Percentiles rank a stretch among this genome's conserved stretches.
Evolutionary conservation across 2,329 filamentous ascomycete species (phyloP).

Genomic region (Colletotrichum sp.): DNA sequence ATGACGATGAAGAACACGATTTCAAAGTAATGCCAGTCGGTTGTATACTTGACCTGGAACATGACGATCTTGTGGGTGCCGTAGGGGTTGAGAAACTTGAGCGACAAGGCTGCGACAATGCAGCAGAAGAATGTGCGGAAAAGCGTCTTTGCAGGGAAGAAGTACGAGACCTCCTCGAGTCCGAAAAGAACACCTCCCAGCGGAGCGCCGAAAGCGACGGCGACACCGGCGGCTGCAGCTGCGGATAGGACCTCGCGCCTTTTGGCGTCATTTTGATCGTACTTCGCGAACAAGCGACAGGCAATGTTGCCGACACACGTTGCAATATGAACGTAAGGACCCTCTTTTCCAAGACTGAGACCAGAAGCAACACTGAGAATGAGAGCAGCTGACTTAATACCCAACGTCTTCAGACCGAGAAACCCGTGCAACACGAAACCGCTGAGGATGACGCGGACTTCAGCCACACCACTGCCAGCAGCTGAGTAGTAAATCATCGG

Average conservation of each 20-base stretch:
- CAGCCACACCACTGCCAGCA: conserved; percentile 93
- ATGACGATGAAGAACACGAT: conserved; percentile 84
- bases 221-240: conserved; percentile 88
- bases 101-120: conserved; percentile 86
- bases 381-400: conserved; percentile 83
- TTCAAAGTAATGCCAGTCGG: conserved; percentile 95
- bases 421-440: conserved; percentile 98
- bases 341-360: conserved; percentile 91
- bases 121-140: conserved; percentile 99
- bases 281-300: conserved; percentile 93
- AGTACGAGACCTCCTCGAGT: conserved; percentile 94
- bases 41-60: conserved; percentile 89
- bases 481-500: conserved; percentile 96
- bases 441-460: conserved; percentile 97
- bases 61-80: conserved; percentile 96
- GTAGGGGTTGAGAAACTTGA: conserved; percentile 96
- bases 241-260: conserved; percentile 92
- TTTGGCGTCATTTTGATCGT: conserved; percentile 93
- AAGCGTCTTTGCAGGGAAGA: conserved; percentile 95
- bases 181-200: conserved; percentile 89
- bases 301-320: conserved; percentile 95
- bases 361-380: conserved; percentile 92
- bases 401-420: conserved; percentile 83
- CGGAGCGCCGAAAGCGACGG: conserved; percentile 92
- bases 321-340: conserved; percentile 96